Conservation (phyloP, 2,329 filamentous ascomycete species). For the Penicillium sp. region DNA sequence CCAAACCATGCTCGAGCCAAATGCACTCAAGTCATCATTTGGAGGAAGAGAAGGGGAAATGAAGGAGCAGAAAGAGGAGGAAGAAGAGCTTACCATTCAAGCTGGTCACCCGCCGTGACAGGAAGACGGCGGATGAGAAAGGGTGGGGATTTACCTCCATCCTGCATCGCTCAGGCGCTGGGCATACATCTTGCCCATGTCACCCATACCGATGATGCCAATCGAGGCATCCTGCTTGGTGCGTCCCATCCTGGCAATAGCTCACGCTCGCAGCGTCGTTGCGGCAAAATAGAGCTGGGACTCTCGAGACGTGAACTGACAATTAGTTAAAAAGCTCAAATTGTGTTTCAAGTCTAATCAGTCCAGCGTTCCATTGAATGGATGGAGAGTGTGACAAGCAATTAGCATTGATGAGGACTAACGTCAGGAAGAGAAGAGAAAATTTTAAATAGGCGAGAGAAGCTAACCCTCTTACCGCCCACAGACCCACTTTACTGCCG, state of each 20-base stretch:
- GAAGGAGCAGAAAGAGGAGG: slow-evolving; percentile 12
- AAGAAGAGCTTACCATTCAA: slow-evolving; percentile 24
- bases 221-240: slow-evolving; percentile 72
- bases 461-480: slow-evolving; percentile 31
- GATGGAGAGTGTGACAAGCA: slow-evolving; percentile 21
- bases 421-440: slow-evolving; percentile 16
- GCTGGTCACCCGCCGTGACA: not conserved
- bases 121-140: slow-evolving; percentile 1
- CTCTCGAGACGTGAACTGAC: not conserved
- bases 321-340: slow-evolving; percentile 1
- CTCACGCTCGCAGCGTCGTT: slow-evolving; percentile 9
- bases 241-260: slow-evolving; percentile 36
- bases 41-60: slow-evolving; percentile 24
- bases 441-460: slow-evolving; percentile 34
- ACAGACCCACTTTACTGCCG: slow-evolving; percentile 34
- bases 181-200: slow-evolving; percentile 99
- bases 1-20: slow-evolving; percentile 97
- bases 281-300: not conserved
- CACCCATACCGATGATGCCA: slow-evolving; percentile 97
- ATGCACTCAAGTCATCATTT: slow-evolving; percentile 99
- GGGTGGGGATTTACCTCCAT: slow-evolving; percentile 76
- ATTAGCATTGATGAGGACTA: slow-evolving; percentile 13
- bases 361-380: slow-evolving; percentile 7
- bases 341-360: slow-evolving; percentile 4
- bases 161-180: slow-evolving; percentile 84